These are phyloP conservation scores for Pestalotiopsis sp. DNA, from an alignment of 2,329 filamentous ascomycete genomes.

Conservation along the genomic window DNA sequence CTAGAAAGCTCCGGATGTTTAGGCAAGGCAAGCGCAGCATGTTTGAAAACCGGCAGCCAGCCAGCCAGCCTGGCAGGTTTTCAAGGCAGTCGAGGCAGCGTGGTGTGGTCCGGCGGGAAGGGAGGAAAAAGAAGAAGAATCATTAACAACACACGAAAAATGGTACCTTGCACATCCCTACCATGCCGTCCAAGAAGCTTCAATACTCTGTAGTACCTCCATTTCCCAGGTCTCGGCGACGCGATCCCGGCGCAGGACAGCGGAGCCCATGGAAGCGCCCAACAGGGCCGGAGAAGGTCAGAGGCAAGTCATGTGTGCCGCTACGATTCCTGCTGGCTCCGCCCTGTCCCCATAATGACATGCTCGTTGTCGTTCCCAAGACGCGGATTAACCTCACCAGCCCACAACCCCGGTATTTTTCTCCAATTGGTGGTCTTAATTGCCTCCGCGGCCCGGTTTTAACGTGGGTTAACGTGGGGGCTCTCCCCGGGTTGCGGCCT, in stretches of 20 bases:
- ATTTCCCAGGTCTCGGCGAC: neutral
- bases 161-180: neutral
- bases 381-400: slow-evolving; percentile 10
- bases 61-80: too few relatives aligned
- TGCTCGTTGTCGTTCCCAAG: neutral
- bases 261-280: neutral
- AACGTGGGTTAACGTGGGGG: slow-evolving; percentile 4
- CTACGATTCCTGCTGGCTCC: neutral
- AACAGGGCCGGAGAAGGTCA: neutral
- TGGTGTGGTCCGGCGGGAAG: too few relatives aligned
- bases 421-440: slow-evolving; percentile 13
- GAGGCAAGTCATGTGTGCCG: neutral
- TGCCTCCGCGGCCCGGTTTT: slow-evolving; percentile 11
- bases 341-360: slow-evolving; percentile 9
- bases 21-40: neutral
- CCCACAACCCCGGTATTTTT: neutral
- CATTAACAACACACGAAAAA: neutral
- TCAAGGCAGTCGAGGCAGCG: too few relatives aligned
- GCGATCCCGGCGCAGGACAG: neutral
- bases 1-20: neutral
- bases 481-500: neutral
- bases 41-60: too few relatives aligned
- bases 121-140: too few relatives aligned
- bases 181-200: neutral
- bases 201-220: neutral